Base-by-base conservation (phyloP, 2,329 filamentous ascomycete genomes). In the Scedosporium dehoogii region DNA sequence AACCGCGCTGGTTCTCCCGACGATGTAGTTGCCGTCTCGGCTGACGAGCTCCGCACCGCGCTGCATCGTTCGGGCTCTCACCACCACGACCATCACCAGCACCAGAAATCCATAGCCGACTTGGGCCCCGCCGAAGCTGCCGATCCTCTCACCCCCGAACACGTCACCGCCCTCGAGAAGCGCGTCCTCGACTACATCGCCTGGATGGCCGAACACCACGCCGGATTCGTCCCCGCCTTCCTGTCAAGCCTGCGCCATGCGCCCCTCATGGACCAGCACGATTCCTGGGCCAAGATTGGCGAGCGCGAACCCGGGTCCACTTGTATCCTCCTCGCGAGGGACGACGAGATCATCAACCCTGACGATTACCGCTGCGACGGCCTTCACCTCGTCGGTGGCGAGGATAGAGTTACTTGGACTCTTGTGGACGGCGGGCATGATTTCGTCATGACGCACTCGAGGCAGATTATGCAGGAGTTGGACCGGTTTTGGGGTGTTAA, bases 201-300 rank as follows among this genome's bases (percentile, higher is more conserved):
- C 64, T 87, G 84, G 85, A 83, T 85, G 74, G 73, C 85, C 6
- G 68, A 73, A 7, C 66, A 82, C 68, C 84, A 87, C 70, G 66
- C 70, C 6, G 85, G 84, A 10, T 87, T 87, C 70, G 78, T 87
- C 12, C 78, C 78, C 6, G 79, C 83, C 7, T 86, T 87, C 69
- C 81, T 85, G 75, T 82, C 79, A 58, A 82, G 80, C 57, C 76
- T 87, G 62, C 77, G 78, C 55, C 73, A 80, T 66, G 81, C 79
- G 10, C 83, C 83, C 9, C 74, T 87, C 62, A 77, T 78, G 60
- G 77, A 75, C 10, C 81, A 85, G 72, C 75, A 82, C 18, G 75
- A 75, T 21, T 75, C 75, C 38, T 87, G 82, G 81, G 69, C 69
- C 46, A 70, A 72, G 63, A 72, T 87, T 6, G 75, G 77, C 1